Evolutionary conservation across 2,329 filamentous ascomycete species (phyloP), one percentile per base, ranked within the genome.

Genomic region (Fusarium sp.): DNA sequence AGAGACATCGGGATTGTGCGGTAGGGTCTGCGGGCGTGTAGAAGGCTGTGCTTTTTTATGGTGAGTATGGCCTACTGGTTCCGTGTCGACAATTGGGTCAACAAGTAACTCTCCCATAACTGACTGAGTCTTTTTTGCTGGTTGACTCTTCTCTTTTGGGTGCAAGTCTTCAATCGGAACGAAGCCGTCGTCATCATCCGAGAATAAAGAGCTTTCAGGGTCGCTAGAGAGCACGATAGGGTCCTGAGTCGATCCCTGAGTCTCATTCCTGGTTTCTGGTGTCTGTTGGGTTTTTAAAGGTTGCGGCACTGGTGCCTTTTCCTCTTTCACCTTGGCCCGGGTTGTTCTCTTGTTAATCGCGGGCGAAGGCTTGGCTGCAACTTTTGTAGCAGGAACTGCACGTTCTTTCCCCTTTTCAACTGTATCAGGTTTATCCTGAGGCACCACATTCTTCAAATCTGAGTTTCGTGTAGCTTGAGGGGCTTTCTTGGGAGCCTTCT

Each of bases 221-320:
- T 69, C 69, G 22, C 75, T 77, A 22, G 75, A 73, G 8, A 77
- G 56, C 25, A 73, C 42, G 31, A 77, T 65, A 35, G 61, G 55
- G 9, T 66, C 59, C 7, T 63, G n/a, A 5, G 47, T 46, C 6
- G 38, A 38, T 14, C 52, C 60, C 22, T 53, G 55, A 20, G 42
- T 33, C n/a, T 68, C 29, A 6, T 44, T 14, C 14, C 10, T 49
- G 12, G 20, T 18, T 17, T 39, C 33, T 7, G 20, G 15, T 20
- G 14, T 15, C 14, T 52, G 36, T 44, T 55, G 47, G 7, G 18
- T 31, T 42, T 38, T 7, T 20, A 9, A 1, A n/a, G 46, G 11
- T 14, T 55, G n/a, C 42, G n/a, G 20, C 7, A 14, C 10, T n/a
- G 53, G 20, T 25, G 15, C 36, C 3, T 33, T 22, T 10, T 60